A percentile compares a stretch with the other conserved stretches of the same genome.
These are phyloP conservation scores for Camelina sativa DNA, from an alignment of 345 rosid species.

Conservation along the genomic window DNA sequence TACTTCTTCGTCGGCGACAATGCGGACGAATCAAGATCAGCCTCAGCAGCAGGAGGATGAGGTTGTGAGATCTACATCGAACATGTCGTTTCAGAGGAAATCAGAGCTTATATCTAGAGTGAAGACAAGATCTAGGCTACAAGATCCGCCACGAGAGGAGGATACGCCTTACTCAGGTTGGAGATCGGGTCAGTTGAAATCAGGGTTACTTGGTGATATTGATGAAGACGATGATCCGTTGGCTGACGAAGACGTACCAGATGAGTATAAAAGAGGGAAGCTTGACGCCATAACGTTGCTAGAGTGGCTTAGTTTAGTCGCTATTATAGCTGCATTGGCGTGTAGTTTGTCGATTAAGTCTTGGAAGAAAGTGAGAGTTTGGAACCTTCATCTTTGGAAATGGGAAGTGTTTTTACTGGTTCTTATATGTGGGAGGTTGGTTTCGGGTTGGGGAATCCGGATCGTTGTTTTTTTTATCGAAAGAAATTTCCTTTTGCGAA, in stretches of 20 bases:
- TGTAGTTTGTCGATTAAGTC: conserved; percentile 55
- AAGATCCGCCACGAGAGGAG: conserved; percentile 68
- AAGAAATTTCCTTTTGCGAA: conserved; percentile 72
- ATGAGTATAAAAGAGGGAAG: conserved; percentile 53
- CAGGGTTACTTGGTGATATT: conserved; percentile 50
- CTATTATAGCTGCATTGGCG: conserved; percentile 54
- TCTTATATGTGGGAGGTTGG: conserved; percentile 80
- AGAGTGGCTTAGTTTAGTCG: conserved; percentile 71
- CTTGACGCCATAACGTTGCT: conserved; percentile 54
- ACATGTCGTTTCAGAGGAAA: conserved; percentile 52
- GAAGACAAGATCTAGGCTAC: conserved; percentile 78
- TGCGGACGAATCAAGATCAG: conserved; percentile 36
- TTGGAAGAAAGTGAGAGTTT: conserved; percentile 42
- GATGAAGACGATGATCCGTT: conserved; percentile 81
- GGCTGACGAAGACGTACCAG: conserved; percentile 72
- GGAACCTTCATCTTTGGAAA: conserved; percentile 81
- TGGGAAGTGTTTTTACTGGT: conserved; percentile 83
- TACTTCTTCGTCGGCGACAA: conserved; percentile 32
- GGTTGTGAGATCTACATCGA: conserved; percentile 58
- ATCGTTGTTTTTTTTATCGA: conserved; percentile 78
- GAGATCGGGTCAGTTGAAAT: conserved; percentile 61
- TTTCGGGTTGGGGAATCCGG: conserved; percentile 90
- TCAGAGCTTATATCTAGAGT: conserved; percentile 49
- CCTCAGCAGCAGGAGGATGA: conserved; percentile 38
- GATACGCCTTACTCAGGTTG: conserved; percentile 47